Evolutionary conservation across 169 alveolate genomes (phyloP).

Genomic region (Eimeria tenella): DNA sequence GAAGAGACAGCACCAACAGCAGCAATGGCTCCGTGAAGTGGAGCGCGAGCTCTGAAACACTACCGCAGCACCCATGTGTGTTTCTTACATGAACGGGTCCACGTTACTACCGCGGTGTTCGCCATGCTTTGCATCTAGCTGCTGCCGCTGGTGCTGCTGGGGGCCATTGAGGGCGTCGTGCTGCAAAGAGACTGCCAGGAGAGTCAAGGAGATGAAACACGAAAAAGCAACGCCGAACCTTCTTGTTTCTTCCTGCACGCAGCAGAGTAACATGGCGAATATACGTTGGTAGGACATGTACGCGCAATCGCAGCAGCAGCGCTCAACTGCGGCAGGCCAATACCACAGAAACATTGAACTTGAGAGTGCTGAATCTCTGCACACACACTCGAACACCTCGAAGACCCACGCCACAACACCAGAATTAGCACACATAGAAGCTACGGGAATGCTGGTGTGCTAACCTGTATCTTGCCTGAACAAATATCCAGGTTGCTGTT

Average conservation of each 20-base stretch:
- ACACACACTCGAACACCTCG: too few species aligned
- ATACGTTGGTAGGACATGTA: neutral
- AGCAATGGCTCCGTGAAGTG: neutral
- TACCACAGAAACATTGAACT: too few species aligned
- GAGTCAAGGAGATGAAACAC: slow-evolving; percentile 22
- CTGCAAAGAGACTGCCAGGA: slow-evolving; percentile 60
- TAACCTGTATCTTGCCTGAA: neutral
- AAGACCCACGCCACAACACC: too few species aligned
- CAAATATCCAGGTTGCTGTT: neutral
- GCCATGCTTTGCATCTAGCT: neutral
- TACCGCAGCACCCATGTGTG: neutral
- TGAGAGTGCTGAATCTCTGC: too few species aligned
- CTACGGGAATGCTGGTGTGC: neutral
- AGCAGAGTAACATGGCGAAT: neutral
- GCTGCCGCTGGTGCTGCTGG: slow-evolving; percentile 64
- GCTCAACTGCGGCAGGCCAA: neutral
- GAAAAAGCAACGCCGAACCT: slow-evolving; percentile 1
- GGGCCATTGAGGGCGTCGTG: slow-evolving; percentile 46
- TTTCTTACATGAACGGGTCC: slow-evolving; percentile 34
- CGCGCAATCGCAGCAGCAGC: neutral
- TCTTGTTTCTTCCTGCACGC: neutral
- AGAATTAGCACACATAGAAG: too few species aligned
- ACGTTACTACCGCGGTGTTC: neutral
- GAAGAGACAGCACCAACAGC: neutral
- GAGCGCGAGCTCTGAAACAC: neutral